These are phyloP conservation scores for Penicillium sclerotiorum DNA, from an alignment of 2,329 filamentous ascomycete genomes.

Conservation along the genomic window DNA sequence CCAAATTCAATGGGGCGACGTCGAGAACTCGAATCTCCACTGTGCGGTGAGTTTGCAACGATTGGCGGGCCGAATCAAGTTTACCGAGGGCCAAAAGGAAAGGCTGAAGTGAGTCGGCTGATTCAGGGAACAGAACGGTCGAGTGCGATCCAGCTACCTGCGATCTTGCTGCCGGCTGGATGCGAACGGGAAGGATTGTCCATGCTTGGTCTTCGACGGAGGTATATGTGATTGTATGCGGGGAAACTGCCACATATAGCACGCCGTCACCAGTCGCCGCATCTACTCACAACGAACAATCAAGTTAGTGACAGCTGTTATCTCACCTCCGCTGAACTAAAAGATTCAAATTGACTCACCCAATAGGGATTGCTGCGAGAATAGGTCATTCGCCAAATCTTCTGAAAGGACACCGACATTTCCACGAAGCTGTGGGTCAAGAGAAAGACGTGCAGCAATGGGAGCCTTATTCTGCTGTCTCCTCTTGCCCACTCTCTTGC, in stretches of 20 bases:
- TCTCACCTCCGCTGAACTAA: neutral
- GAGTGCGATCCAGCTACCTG: conserved; percentile 69
- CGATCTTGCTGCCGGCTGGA: conserved; percentile 46
- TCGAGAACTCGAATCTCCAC: conserved; percentile 85
- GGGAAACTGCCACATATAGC: conserved; percentile 51
- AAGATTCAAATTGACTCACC: neutral
- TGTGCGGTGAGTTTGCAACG: conserved; percentile 70
- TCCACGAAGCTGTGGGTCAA: conserved; percentile 82
- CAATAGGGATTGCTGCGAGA: conserved; percentile 56
- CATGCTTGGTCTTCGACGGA: conserved; percentile 67
- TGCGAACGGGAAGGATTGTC: conserved; percentile 79
- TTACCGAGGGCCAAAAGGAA: conserved; percentile 75
- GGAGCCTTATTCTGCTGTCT: conserved; percentile 66
- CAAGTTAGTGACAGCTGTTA: conserved; percentile 6
- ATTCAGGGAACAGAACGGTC: conserved; percentile 73
- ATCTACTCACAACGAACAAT: conserved; percentile 11
- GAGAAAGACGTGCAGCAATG: conserved; percentile 75
- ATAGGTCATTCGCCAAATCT: conserved; percentile 81
- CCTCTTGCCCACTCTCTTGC: conserved; percentile 49
- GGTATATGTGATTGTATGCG: conserved; percentile 44
- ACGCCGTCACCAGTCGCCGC: conserved; percentile 33
- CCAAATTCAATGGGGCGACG: conserved; percentile 75
- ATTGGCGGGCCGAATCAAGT: conserved; percentile 73
- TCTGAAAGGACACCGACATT: conserved; percentile 85
- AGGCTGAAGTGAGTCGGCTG: conserved; percentile 75